phyloP scores from a whole-genome alignment of 139 green algal species.

The Prasinococcaceae sp. region DNA sequence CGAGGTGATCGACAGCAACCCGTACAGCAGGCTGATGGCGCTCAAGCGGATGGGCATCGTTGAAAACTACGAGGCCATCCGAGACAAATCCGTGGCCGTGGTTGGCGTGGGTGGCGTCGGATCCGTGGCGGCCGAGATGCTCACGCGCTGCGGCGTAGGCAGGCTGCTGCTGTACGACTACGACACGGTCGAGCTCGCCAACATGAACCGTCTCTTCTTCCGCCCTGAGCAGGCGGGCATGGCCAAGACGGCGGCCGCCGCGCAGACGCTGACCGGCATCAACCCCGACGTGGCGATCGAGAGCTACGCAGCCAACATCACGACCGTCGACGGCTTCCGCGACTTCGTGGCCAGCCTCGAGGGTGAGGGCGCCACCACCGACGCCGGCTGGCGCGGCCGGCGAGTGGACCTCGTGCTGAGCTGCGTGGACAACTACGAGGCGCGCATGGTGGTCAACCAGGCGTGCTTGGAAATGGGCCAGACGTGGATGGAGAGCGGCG shows the following conservation, averaged over 20 bases:
- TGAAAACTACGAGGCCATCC: constrained; percentile 78
- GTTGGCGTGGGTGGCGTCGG: constrained; percentile 66
- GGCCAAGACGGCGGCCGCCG: constrained; percentile 91
- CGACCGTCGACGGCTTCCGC: constrained; percentile 77
- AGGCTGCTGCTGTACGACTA: constrained; percentile 79
- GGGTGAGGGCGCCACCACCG: too few relatives aligned
- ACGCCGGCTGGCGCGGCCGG: too few relatives aligned
- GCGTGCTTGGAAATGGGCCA: constrained; percentile 85
- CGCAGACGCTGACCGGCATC: constrained; percentile 69
- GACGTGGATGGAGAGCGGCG: constrained; percentile 88
- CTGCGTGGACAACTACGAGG: constrained; percentile 99
- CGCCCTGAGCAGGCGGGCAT: constrained; percentile 78
- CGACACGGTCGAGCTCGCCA: constrained; percentile 91
- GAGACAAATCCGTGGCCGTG: constrained; percentile 40
- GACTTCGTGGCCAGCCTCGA: constrained; percentile 48
- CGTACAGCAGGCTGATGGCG: constrained; percentile 57
- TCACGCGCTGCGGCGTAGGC: constrained; percentile 85
- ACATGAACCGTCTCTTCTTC: constrained; percentile 99
- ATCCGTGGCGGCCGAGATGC: constrained; percentile 89
- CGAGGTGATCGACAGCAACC: constrained; percentile 6
- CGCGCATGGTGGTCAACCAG: constrained; percentile 94
- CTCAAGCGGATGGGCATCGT: constrained; percentile 95
- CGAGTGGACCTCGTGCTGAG: constrained; percentile 83
- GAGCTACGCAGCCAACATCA: constrained; percentile 90
- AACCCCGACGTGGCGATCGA: constrained; percentile 71